Percentiles rank a stretch among this genome's conserved stretches.
Conservation (phyloP, 2,329 filamentous ascomycete species). For the Alternaria gaisen region DNA sequence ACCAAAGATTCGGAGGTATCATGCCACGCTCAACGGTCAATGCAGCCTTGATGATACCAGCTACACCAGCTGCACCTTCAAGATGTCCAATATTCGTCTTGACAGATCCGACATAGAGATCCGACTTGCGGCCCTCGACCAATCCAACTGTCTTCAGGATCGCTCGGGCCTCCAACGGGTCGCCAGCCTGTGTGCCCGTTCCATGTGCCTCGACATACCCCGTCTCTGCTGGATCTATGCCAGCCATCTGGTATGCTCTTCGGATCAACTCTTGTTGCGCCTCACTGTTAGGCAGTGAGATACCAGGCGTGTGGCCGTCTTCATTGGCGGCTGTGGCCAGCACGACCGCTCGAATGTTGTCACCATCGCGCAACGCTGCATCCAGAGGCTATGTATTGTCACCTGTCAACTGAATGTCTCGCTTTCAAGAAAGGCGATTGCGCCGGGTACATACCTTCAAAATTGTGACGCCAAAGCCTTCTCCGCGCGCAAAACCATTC, state of each 20-base stretch:
- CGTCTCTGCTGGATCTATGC: conserved; percentile 41
- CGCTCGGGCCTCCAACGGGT: conserved; percentile 8
- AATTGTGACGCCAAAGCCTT: conserved; percentile 39
- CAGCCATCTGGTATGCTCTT: conserved; percentile 49
- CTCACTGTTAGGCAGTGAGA: conserved; percentile 53
- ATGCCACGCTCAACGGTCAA: conserved; percentile 51
- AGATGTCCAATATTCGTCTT: conserved; percentile 56
- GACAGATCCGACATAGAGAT: conserved; percentile 26
- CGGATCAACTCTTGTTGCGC: conserved; percentile 46
- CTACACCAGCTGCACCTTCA: conserved; percentile 51
- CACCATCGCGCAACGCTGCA: conserved; percentile 36
- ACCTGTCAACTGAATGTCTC: not conserved
- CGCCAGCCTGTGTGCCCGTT: conserved; percentile 38
- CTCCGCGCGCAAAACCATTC: conserved; percentile 40
- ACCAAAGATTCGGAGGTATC: conserved; percentile 41
- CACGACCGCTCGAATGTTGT: conserved; percentile 41
- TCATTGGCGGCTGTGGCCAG: conserved; percentile 33
- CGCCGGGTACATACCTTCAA: conserved; percentile 25
- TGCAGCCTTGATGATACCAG: conserved; percentile 51
- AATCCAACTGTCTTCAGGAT: conserved; percentile 27
- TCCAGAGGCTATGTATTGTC: conserved; percentile 14
- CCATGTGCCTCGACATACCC: conserved; percentile 35
- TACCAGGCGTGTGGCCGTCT: conserved; percentile 27
- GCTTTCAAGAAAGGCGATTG: not conserved
- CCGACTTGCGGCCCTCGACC: conserved; percentile 9